phyloP scores from a whole-genome alignment of 106 monocot genomes.

The Vanilla planifolia region DNA sequence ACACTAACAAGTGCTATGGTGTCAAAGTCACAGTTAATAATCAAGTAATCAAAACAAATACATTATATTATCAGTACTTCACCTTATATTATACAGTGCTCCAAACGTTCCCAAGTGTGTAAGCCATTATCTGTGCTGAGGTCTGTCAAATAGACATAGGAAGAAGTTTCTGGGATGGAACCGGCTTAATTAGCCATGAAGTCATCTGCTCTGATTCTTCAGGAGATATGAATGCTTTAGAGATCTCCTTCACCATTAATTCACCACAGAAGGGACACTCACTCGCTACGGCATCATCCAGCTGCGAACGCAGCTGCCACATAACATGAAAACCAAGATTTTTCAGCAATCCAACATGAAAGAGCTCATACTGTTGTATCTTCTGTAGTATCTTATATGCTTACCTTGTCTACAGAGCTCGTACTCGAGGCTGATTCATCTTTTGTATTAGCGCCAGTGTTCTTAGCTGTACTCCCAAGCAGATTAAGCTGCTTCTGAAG shows the following conservation, averaged over 20 bases:
- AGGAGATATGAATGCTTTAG: constrained; percentile 53
- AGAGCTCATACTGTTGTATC: neutral
- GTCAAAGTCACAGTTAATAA: too few relatives aligned
- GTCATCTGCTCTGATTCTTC: constrained; percentile 57
- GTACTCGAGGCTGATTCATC: constrained; percentile 42
- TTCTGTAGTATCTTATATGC: neutral
- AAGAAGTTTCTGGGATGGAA: constrained; percentile 48
- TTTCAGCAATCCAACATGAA: neutral
- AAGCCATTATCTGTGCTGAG: too few relatives aligned
- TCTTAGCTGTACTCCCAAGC: constrained; percentile 29
- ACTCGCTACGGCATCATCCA: constrained; percentile 90
- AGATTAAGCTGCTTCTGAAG: constrained; percentile 81
- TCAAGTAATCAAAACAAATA: too few relatives aligned
- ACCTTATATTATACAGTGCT: too few relatives aligned
- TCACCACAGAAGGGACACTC: constrained; percentile 99
- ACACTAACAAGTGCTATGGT: too few relatives aligned
- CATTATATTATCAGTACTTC: too few relatives aligned
- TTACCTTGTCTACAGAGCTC: constrained; percentile 63
- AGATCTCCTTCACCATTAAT: constrained; percentile 89
- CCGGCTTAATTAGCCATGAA: constrained; percentile 82
- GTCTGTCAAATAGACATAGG: constrained; percentile 49
- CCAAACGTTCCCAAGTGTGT: too few relatives aligned
- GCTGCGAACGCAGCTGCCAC: constrained; percentile 61
- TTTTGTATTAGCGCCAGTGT: constrained; percentile 16
- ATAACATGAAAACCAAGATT: neutral